phyloP scores from a whole-genome alignment of 2,329 filamentous ascomycete genomes.

The Aspergillus brasiliensis region DNA sequence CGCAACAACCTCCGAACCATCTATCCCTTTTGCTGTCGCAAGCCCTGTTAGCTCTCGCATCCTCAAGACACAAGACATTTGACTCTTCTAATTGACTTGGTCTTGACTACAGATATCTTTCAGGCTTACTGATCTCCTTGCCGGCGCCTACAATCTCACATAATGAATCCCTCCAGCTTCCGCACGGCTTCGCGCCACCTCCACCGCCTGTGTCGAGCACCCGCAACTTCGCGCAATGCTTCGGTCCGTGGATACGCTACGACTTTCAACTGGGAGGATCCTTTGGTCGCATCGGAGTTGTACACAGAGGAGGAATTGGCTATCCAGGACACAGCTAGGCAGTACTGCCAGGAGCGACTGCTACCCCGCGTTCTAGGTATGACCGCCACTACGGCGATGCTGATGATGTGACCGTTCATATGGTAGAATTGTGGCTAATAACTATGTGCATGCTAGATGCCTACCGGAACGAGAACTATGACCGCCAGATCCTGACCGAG shows the following conservation, averaged over 20 bases:
- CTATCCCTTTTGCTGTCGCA: not conserved
- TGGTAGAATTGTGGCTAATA: not conserved
- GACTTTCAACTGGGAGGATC: constrained; percentile 88
- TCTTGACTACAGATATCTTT: constrained; percentile 19
- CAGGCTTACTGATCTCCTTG: constrained; percentile 2
- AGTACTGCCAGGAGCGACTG: constrained; percentile 90
- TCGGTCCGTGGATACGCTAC: constrained; percentile 36
- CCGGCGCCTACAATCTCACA: constrained; percentile 8
- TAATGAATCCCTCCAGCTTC: constrained; percentile 38
- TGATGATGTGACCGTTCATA: not conserved
- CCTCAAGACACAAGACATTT: not conserved
- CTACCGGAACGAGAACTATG: constrained; percentile 84
- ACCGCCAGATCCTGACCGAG: constrained; percentile 80
- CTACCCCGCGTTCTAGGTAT: constrained; percentile 81
- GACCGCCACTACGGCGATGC: constrained; percentile 27
- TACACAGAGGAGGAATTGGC: constrained; percentile 89
- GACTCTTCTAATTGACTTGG: not conserved
- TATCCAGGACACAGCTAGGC: constrained; percentile 85
- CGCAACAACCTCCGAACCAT: not conserved
- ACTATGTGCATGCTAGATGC: constrained; percentile 59
- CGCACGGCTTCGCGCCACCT: constrained; percentile 35
- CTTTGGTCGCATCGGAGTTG: constrained; percentile 71
- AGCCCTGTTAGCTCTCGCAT: not conserved
- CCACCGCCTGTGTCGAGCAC: constrained; percentile 22
- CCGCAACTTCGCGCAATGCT: constrained; percentile 15